These are phyloP conservation scores for Xerocomellus chrysenteron DNA, from an alignment of 768 basidiomycete species.

Conservation along the genomic window DNA sequence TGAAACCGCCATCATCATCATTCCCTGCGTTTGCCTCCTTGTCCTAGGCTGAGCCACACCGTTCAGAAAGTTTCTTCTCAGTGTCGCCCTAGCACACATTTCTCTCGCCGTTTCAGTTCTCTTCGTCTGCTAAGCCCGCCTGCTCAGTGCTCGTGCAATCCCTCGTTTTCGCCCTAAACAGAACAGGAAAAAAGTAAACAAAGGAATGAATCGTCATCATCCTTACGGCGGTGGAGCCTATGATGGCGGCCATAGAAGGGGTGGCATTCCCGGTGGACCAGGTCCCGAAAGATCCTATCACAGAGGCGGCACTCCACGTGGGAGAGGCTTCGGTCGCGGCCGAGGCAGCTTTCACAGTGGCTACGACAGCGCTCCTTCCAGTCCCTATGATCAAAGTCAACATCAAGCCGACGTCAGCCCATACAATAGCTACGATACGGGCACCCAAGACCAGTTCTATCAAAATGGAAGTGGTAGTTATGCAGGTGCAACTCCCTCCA, in stretches of 20 bases:
- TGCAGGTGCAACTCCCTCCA: conserved; percentile 47
- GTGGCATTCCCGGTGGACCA: conserved; percentile 62
- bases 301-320: conserved; percentile 54
- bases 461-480: conserved; percentile 66
- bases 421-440: conserved; percentile 69
- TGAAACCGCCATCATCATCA: conserved; percentile 39
- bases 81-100: conserved; percentile 17
- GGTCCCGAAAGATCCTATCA: conserved; percentile 75
- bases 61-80: conserved; percentile 25
- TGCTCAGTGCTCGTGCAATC: conserved; percentile 26
- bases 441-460: conserved; percentile 61
- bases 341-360: conserved; percentile 53
- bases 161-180: conserved; percentile 27
- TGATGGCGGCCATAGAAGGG: conserved; percentile 61
- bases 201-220: conserved; percentile 83
- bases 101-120: conserved; percentile 19
- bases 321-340: conserved; percentile 52
- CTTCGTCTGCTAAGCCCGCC: conserved; percentile 25
- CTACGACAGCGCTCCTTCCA: conserved; percentile 54
- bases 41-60: conserved; percentile 25
- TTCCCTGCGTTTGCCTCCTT: conserved; percentile 24
- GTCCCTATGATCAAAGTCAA: conserved; percentile 64
- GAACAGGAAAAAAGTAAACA: conserved; percentile 24
- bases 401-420: conserved; percentile 61
- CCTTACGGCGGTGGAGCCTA: conserved; percentile 68